Base-by-base conservation (phyloP, 805 yeast genomes). In the Saitoella complicata region DNA sequence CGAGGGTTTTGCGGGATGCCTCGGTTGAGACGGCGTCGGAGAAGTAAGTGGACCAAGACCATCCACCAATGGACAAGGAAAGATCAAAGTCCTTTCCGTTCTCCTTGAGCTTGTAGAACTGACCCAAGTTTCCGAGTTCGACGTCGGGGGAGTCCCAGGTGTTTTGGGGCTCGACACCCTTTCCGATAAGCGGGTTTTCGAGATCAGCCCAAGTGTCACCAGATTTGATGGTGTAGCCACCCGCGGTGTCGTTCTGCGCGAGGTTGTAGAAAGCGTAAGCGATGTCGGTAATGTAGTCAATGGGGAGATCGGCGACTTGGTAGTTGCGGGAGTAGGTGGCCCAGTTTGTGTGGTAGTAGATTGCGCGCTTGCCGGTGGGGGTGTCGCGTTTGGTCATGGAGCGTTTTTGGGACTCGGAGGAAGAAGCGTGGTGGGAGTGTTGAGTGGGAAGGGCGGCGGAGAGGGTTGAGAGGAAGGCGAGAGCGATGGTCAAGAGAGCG, bases 51-150 rank as follows among this genome's bases (percentile, higher is more conserved):
- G 72, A 56, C 50, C 64, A 68, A 0, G 78, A 67, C 78, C 78
- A 76, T 0, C 98, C 98, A 5, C 98, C 98, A 46, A 88, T 71
- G 0, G 95, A 78, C 71, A 86, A 68, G 3, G 76, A 64, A 0
- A 77, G 65, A 49, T 76, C 75, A 32, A 85, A 55, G 34, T 68
- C 56, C 7, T 66, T 58, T 45, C 63, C 43, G 39, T 49, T 40
- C 35, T 55, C 52, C 53, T 77, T 78, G 50, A 79, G 46, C 46
- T 66, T 65, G 44, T 58, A 63, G 33, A 78, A 58, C 53, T 70
- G 71, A 47, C 72, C 66, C 40, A 77, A 53, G 48, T 70, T 63
- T 0, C 88, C 88, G 31, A 41, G 21, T 21, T 21, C 21, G 21
- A 21, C 21, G 21, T 21, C 21, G 21, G 21, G 21, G 4, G 21